phyloP scores from a whole-genome alignment of 768 basidiomycete species.

The Pisolithus microcarpus region DNA sequence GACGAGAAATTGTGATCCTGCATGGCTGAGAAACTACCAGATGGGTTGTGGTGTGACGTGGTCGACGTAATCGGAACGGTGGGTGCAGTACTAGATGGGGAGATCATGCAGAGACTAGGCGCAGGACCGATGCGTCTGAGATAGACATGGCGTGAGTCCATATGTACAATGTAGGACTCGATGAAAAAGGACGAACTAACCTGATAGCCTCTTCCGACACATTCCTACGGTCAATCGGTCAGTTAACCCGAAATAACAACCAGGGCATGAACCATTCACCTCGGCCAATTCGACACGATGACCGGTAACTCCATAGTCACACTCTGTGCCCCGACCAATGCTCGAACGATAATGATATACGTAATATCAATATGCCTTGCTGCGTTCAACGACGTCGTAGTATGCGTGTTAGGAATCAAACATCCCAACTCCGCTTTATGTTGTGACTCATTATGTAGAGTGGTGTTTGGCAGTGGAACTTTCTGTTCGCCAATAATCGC shows the following conservation, averaged over 20 bases:
- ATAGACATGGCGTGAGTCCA: neutral
- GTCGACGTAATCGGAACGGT: slow-evolving; percentile 24
- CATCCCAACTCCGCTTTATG: slow-evolving; percentile 70
- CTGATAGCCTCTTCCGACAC: slow-evolving; percentile 69
- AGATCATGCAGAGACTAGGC: slow-evolving; percentile 31
- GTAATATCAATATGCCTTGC: slow-evolving; percentile 83
- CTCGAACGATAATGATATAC: slow-evolving; percentile 71
- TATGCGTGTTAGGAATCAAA: slow-evolving; percentile 63
- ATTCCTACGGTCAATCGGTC: slow-evolving; percentile 33
- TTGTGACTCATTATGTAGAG: slow-evolving; percentile 64
- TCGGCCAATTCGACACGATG: slow-evolving; percentile 81
- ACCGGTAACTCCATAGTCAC: slow-evolving; percentile 70
- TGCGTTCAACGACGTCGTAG: slow-evolving; percentile 72
- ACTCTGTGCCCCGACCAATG: slow-evolving; percentile 59
- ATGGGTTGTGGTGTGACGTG: slow-evolving; percentile 8
- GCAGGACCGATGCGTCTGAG: slow-evolving; percentile 44
- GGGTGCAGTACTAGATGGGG: slow-evolving; percentile 23
- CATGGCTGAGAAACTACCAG: too few relatives aligned
- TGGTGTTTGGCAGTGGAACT: slow-evolving; percentile 62
- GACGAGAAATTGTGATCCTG: slow-evolving; percentile 5
- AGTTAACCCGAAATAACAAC: neutral
- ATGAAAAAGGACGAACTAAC: slow-evolving; percentile 12
- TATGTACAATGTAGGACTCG: neutral
- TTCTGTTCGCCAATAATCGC: slow-evolving; percentile 62
- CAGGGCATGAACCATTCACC: slow-evolving; percentile 37